Evolutionary conservation across 345 rosid genomes (phyloP), one percentile per base, ranked within the genome.

Genomic region (Clarkia xantiana): DNA sequence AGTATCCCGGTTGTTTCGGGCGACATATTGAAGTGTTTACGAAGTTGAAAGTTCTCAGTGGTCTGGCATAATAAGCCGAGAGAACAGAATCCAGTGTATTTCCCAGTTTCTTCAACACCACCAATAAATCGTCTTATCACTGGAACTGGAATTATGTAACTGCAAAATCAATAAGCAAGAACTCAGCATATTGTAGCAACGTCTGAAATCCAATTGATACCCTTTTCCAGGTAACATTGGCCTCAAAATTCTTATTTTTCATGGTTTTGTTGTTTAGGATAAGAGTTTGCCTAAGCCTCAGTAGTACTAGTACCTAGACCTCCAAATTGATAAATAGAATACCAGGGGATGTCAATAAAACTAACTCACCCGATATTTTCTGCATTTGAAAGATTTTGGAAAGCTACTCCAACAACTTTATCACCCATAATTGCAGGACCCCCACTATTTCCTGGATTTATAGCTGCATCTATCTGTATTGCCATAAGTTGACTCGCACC

Each of bases 381-480:
- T 65, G 90, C 84, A 64, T 87, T 85, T 48, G 87, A 74, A 64
- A 85, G 94, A 62, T 89, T 85, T 64, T 89, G 94, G 68, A 89
- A 85, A 17, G 95, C 97, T 34, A 85, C 90, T 14, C 87, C 87
- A 8, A 80, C 97, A 59, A 85, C 94, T 69, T 80, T 85, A 64
- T 71, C 68, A 40, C 79, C 87, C 95, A 85, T 85, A 48, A 89
- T 79, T 44, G 95, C 94, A 2, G 95, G 97, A 3, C 94, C 94
- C 49, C 97, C 90, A 56, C 95, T 82, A 42, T 85, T 82, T 18
- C 94, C 95, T 0, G 95, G 95, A 71, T 85, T 89, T 52, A 89
- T 89, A 17, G 95, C 95, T 11, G 97, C 95, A 66, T 89, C 94
- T 56, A 89, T 85, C 64, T 88, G 94, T 70, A 88, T 84, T 36